Conservation (phyloP, 495 filamentous ascomycete species). For the Talaromyces nanjingensis region DNA sequence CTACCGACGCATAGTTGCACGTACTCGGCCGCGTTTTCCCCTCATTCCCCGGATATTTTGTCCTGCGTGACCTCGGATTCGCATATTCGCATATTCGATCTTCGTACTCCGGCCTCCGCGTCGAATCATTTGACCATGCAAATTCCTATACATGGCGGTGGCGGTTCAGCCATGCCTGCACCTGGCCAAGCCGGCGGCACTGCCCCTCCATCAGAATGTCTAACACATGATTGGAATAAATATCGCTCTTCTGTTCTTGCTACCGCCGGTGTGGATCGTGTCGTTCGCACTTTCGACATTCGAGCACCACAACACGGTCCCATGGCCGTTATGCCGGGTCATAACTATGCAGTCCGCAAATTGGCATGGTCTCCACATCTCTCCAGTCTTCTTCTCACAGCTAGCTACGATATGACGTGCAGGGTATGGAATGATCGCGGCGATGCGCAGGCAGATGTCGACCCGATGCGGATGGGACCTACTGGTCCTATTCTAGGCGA, state of each 20-base stretch:
- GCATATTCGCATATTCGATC: conserved; percentile 80
- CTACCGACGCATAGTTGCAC: conserved; percentile 87
- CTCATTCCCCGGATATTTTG: conserved; percentile 69
- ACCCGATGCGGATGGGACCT: conserved; percentile 33
- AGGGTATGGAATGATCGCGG: conserved; percentile 77
- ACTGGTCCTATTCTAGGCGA: conserved; percentile 42
- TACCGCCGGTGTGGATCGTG: conserved; percentile 80
- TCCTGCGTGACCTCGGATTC: conserved; percentile 80
- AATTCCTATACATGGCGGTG: conserved; percentile 64
- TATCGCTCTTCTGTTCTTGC: conserved; percentile 80
- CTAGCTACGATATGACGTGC: conserved; percentile 96
- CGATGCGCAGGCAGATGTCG: conserved; percentile 38
- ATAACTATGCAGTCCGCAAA: conserved; percentile 83
- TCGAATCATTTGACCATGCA: conserved; percentile 73
- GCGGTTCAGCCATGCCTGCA: conserved; percentile 36
- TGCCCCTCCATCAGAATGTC: conserved; percentile 59
- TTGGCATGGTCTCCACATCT: conserved; percentile 90
- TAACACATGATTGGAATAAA: conserved; percentile 99
- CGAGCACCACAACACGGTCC: conserved; percentile 66
- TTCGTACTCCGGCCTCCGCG: conserved; percentile 71
- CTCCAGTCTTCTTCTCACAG: conserved; percentile 73
- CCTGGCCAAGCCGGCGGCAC: conserved; percentile 26
- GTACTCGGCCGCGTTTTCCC: conserved; percentile 76
- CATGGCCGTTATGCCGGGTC: conserved; percentile 62
- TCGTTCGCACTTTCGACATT: conserved; percentile 84